A percentile compares a stretch with the other conserved stretches of the same genome.
Conservation (phyloP, 73 alveolate species). For the Diophrys appendiculata region DNA sequence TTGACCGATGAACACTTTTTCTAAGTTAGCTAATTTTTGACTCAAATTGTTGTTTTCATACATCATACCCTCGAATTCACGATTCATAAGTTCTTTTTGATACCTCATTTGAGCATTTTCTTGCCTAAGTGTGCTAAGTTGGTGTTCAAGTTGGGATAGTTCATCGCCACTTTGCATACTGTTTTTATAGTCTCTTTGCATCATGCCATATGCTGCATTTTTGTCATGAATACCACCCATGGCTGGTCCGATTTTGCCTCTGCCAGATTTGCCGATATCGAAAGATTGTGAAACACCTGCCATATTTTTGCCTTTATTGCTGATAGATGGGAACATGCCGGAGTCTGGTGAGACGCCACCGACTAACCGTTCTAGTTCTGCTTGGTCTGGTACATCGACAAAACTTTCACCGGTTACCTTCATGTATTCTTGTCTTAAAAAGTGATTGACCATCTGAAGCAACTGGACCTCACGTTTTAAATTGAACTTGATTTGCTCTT, state of each 20-base stretch:
- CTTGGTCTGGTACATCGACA: constrained; percentile 10
- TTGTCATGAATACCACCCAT: not conserved
- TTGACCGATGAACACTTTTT: constrained; percentile 92
- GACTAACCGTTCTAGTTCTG: constrained; percentile 4
- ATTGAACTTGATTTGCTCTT: constrained; percentile 82
- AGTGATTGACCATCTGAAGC: constrained; percentile 80
- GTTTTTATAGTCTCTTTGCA: constrained; percentile 5
- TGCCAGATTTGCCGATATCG: constrained; percentile 4
- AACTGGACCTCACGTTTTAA: constrained; percentile 79
- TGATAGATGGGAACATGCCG: constrained; percentile 20
- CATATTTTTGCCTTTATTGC: not conserved
- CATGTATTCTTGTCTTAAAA: constrained; percentile 44
- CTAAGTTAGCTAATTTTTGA: constrained; percentile 90
- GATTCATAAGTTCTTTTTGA: constrained; percentile 85
- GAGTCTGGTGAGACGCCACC: constrained; percentile 9
- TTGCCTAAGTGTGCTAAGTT: constrained; percentile 71
- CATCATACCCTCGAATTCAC: constrained; percentile 88
- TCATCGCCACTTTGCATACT: not conserved
- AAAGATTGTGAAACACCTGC: not conserved
- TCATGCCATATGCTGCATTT: constrained; percentile 9
- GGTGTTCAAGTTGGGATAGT: not conserved
- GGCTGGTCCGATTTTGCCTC: not conserved
- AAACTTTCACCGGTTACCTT: constrained; percentile 45
- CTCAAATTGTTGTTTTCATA: constrained; percentile 87
- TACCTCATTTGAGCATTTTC: constrained; percentile 93